Evolutionary conservation across 345 rosid genomes (phyloP).

Genomic region (Pistacia integerrima): DNA sequence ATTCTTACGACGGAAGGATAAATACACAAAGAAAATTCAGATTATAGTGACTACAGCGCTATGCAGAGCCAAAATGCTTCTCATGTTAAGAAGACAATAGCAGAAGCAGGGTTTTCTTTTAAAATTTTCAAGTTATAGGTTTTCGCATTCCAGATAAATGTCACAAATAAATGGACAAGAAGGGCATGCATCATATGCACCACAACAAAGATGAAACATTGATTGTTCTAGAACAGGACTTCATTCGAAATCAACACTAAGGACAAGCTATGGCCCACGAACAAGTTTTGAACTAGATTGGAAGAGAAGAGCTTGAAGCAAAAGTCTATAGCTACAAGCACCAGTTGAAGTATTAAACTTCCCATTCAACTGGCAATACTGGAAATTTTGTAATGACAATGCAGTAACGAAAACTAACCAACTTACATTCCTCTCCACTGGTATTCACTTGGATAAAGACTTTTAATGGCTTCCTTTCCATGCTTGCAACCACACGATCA

Average conservation of each 20-base stretch:
- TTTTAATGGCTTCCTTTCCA: slow-evolving; percentile 82
- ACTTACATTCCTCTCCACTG: slow-evolving; percentile 97
- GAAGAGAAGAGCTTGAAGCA: background rate
- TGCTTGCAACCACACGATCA: slow-evolving; percentile 59
- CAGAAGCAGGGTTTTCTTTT: background rate
- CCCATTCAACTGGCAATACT: background rate
- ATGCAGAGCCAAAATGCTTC: background rate
- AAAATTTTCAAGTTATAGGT: background rate
- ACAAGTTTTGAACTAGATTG: background rate
- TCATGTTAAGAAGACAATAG: background rate
- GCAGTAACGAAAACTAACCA: background rate
- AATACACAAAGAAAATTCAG: background rate
- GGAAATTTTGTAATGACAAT: no score
- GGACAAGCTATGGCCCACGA: background rate
- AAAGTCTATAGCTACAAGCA: background rate
- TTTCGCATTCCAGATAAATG: background rate
- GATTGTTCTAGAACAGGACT: background rate
- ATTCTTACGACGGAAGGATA: background rate
- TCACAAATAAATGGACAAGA: background rate
- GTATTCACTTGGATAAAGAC: slow-evolving; percentile 93
- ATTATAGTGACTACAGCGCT: background rate
- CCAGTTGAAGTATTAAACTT: no score
- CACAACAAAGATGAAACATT: background rate
- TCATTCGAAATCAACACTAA: no score
- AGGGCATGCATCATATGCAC: background rate